Percentiles rank a stretch among this genome's conserved stretches.
Evolutionary conservation across 768 basidiomycete species (phyloP).

Genomic region (Rhizopogon roseolus): DNA sequence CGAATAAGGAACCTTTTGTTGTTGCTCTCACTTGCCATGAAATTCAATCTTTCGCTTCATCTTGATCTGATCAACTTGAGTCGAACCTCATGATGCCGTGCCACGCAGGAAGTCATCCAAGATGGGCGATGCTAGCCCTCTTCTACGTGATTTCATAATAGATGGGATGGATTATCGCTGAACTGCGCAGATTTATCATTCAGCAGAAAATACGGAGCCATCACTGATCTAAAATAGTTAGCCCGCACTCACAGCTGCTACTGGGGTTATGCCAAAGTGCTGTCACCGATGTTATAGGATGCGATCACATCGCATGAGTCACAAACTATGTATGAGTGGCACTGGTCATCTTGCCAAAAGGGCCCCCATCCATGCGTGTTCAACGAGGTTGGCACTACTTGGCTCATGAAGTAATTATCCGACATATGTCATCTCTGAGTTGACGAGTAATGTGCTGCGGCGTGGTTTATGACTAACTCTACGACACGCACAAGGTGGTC

Average conservation of each 20-base stretch:
- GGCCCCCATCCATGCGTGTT: slow-evolving; percentile 17
- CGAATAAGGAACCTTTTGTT: slow-evolving; percentile 10
- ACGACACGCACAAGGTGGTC: slow-evolving; percentile 6
- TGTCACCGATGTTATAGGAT: not conserved
- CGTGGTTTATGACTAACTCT: not conserved
- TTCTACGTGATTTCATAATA: slow-evolving; percentile 17
- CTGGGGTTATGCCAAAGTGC: not conserved
- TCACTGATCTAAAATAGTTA: slow-evolving; percentile 9
- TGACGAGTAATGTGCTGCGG: not conserved
- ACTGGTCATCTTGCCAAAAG: slow-evolving; percentile 16
- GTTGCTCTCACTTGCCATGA: slow-evolving; percentile 12
- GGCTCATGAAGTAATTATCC: not conserved
- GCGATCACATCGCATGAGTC: not conserved
- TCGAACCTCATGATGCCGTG: slow-evolving; percentile 4
- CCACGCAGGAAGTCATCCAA: slow-evolving; percentile 1
- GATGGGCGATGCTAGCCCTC: slow-evolving; percentile 1
- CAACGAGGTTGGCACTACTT: slow-evolving; percentile 9
- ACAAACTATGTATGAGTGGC: not conserved
- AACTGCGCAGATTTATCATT: not conserved
- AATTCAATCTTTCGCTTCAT: slow-evolving; percentile 2
- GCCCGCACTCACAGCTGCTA: slow-evolving; percentile 14
- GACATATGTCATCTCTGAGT: not conserved
- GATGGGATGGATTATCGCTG: slow-evolving; percentile 6
- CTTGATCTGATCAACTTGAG: slow-evolving; percentile 2
- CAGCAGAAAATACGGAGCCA: slow-evolving; percentile 18